Evolutionary conservation across 169 alveolate species (phyloP).

Genomic region (Cardiosporidium cionae): DNA sequence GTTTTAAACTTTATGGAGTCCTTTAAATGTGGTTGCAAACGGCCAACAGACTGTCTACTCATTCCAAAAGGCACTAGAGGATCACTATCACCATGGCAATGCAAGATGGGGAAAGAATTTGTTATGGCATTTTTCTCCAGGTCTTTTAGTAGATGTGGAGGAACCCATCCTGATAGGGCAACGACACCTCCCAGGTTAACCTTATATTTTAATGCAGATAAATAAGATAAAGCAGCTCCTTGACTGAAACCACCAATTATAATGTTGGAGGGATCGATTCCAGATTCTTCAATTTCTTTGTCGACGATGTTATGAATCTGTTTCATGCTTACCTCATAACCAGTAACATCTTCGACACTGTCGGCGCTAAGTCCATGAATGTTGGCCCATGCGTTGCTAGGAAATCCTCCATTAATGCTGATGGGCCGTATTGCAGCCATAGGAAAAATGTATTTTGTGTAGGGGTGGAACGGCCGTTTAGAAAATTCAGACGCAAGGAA

Average conservation of each 20-base stretch:
- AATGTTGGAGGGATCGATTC: slow-evolving; percentile 18
- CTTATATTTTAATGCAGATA: slow-evolving; percentile 7
- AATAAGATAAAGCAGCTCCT: slow-evolving; percentile 31
- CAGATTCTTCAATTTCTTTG: background rate
- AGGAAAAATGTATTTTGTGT: slow-evolving; percentile 18
- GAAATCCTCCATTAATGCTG: slow-evolving; percentile 22
- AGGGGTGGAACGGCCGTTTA: background rate
- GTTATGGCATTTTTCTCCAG: background rate
- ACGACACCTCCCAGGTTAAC: slow-evolving; percentile 23
- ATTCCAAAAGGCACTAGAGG: slow-evolving; percentile 9
- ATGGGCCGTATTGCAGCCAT: slow-evolving; percentile 32
- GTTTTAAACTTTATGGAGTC: too few relatives aligned
- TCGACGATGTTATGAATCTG: slow-evolving; percentile 20
- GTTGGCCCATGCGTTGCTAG: slow-evolving; percentile 32
- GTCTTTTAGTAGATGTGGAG: slow-evolving; percentile 9
- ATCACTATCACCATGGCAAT: slow-evolving; percentile 28
- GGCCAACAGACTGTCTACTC: slow-evolving; percentile 18
- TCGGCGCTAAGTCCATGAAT: slow-evolving; percentile 8
- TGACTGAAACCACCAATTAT: slow-evolving; percentile 35
- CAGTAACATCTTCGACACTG: slow-evolving; percentile 15
- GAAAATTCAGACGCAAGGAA: slow-evolving; percentile 1
- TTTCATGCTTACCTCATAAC: slow-evolving; percentile 17
- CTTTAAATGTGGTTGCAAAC: too few relatives aligned
- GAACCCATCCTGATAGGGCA: slow-evolving; percentile 27
- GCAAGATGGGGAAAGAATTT: slow-evolving; percentile 2